phyloP scores from a whole-genome alignment of 768 basidiomycete genomes.

The Mycena galopus region DNA sequence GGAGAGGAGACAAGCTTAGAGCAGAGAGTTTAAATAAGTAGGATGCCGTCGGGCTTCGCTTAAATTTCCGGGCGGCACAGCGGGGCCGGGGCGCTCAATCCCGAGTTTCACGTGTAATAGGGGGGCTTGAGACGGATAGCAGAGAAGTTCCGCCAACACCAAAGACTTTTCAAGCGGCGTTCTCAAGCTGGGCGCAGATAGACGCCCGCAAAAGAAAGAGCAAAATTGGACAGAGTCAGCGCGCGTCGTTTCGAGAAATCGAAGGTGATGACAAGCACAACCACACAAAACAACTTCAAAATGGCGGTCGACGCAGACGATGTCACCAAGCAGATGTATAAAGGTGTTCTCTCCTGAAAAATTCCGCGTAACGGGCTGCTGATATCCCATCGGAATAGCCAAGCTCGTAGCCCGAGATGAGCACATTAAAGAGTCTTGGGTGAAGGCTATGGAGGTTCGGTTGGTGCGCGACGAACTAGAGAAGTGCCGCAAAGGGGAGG shows the following conservation, averaged over 20 bases:
- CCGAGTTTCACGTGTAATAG: conserved; percentile 2
- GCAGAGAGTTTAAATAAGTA: no score
- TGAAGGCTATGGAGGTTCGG: conserved; percentile 92
- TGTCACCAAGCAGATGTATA: conserved; percentile 31
- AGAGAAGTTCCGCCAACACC: not conserved
- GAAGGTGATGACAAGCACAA: not conserved
- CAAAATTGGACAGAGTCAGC: no score
- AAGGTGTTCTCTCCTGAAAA: conserved; percentile 10
- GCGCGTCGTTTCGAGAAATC: no score
- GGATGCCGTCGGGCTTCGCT: no score
- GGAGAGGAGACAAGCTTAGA: not conserved
- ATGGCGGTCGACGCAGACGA: conserved; percentile 32
- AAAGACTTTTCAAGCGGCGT: not conserved
- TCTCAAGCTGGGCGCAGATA: not conserved
- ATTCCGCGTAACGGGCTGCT: not conserved
- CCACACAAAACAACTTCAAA: not conserved
- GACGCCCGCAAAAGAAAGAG: no score
- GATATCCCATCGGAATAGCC: conserved; percentile 56
- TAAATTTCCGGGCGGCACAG: not conserved
- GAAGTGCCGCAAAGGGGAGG: conserved; percentile 91
- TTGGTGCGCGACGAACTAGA: conserved; percentile 90
- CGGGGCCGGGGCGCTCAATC: no score
- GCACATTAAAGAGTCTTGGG: conserved; percentile 91
- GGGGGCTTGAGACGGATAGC: not conserved
- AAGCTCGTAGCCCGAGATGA: conserved; percentile 79